Evolutionary conservation across 352 stramenopile species (phyloP).

Genomic region (Halophytophthora polymorphica): DNA sequence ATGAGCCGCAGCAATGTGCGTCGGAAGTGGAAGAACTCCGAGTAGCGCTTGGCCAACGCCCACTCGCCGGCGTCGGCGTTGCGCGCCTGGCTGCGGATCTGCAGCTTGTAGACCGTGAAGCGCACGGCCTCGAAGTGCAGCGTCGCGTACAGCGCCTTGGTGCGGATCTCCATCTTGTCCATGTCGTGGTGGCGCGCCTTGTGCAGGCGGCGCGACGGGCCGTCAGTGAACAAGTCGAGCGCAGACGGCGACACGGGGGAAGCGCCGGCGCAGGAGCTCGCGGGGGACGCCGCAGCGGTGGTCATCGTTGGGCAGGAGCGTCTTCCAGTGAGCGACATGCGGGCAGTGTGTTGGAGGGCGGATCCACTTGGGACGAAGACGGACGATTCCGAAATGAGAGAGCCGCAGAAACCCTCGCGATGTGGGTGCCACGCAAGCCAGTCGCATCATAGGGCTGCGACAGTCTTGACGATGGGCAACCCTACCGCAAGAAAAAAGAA

Average conservation of each 20-base stretch:
- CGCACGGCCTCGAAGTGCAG: constrained; percentile 36
- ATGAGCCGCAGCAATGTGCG: constrained; percentile 43
- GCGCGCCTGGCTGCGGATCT: constrained; percentile 41
- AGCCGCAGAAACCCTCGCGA: not conserved
- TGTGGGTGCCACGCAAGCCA: not conserved
- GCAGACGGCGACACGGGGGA: constrained; percentile 17
- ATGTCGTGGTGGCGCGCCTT: constrained; percentile 49
- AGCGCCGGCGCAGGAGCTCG: constrained; percentile 8
- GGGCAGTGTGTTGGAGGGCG: not conserved
- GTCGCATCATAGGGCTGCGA: not conserved
- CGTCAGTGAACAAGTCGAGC: constrained; percentile 19
- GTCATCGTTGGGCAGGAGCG: constrained; percentile 13
- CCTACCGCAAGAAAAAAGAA: constrained; percentile 11
- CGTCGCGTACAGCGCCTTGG: constrained; percentile 38
- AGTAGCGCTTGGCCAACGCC: constrained; percentile 61
- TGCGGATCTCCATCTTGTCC: constrained; percentile 47
- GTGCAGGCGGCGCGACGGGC: constrained; percentile 32
- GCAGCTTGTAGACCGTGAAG: constrained; percentile 67
- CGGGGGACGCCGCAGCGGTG: constrained; percentile 10
- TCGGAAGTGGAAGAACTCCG: constrained; percentile 61
- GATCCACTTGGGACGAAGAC: constrained; percentile 22
- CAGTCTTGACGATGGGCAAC: not conserved
- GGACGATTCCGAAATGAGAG: constrained; percentile 24
- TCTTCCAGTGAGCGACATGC: no score
- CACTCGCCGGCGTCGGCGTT: constrained; percentile 32